Conservation (phyloP, 495 filamentous ascomycete species). For the Penicillium silybi region DNA sequence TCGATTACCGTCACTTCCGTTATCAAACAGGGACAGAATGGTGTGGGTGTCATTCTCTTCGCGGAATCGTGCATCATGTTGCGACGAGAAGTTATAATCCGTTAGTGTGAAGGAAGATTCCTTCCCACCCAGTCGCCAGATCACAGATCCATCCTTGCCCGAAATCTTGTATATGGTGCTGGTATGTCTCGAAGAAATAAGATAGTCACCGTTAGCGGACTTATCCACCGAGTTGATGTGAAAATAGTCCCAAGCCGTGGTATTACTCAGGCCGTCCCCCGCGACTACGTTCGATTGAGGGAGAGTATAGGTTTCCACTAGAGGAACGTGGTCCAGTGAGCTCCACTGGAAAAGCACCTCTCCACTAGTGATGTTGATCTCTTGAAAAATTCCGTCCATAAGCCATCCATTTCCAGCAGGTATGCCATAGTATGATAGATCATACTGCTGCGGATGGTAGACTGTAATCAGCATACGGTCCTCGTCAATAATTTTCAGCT, state of each 20-base stretch:
- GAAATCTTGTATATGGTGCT: neutral
- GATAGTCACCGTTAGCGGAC: neutral
- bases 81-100: neutral
- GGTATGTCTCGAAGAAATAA: neutral
- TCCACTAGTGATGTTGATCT: slow-evolving; percentile 22
- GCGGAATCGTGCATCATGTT: neutral
- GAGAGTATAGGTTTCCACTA: slow-evolving; percentile 7
- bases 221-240: neutral
- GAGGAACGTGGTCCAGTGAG: slow-evolving; percentile 21
- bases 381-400: slow-evolving; percentile 21
- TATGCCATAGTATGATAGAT: slow-evolving; percentile 14
- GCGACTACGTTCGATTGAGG: neutral
- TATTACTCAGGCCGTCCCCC: neutral
- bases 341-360: slow-evolving; percentile 25
- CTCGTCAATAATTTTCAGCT: slow-evolving; percentile 17
- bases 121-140: neutral
- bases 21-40: slow-evolving; percentile 42
- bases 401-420: slow-evolving; percentile 14
- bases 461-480: neutral
- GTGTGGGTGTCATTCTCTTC: neutral
- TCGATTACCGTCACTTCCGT: slow-evolving; percentile 31
- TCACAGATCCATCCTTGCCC: neutral
- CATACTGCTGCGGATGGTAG: slow-evolving; percentile 10
- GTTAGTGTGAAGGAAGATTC: neutral
- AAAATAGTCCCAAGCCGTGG: neutral